Conservation (phyloP, 1,139 yeast genomes). For the Hanseniaspora sp. region DNA sequence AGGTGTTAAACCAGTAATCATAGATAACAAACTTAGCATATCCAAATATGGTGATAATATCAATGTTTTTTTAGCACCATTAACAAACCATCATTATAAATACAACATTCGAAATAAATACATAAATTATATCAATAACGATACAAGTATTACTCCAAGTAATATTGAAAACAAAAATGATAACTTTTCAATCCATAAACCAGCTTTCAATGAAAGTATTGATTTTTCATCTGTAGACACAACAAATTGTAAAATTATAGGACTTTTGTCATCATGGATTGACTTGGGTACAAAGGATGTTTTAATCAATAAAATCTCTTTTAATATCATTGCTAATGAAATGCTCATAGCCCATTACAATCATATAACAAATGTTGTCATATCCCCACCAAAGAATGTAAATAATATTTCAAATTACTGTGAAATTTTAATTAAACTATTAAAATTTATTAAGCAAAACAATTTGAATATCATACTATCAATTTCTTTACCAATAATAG, state of each 20-base stretch:
- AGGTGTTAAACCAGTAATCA: conserved; percentile 26
- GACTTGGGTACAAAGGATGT: conserved; percentile 46
- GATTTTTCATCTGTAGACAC: not conserved
- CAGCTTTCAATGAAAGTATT: conserved; percentile 34
- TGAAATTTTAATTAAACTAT: conserved; percentile 32
- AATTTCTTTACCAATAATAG: conserved; percentile 28
- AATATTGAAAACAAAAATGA: conserved; percentile 34
- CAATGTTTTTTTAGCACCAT: conserved; percentile 34
- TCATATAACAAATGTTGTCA: conserved; percentile 40
- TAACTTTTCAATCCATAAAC: conserved; percentile 27
- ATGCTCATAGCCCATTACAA: conserved; percentile 47
- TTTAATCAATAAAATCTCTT: conserved; percentile 40
- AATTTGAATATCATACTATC: conserved; percentile 21
- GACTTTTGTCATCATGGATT: conserved; percentile 52
- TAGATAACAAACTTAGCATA: conserved; percentile 4
- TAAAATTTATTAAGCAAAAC: conserved; percentile 19
- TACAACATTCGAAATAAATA: conserved; percentile 33
- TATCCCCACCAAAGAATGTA: conserved; percentile 54
- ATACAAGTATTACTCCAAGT: conserved; percentile 28
- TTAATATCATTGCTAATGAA: conserved; percentile 46
- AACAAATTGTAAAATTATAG: conserved; percentile 25
- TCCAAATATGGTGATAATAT: conserved; percentile 22
- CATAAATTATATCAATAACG: conserved; percentile 26
- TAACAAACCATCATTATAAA: conserved; percentile 37
- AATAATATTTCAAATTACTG: conserved; percentile 41